Evolutionary conservation across 2,329 filamentous ascomycete genomes (phyloP).

Genomic region (Ophiostoma quercus): DNA sequence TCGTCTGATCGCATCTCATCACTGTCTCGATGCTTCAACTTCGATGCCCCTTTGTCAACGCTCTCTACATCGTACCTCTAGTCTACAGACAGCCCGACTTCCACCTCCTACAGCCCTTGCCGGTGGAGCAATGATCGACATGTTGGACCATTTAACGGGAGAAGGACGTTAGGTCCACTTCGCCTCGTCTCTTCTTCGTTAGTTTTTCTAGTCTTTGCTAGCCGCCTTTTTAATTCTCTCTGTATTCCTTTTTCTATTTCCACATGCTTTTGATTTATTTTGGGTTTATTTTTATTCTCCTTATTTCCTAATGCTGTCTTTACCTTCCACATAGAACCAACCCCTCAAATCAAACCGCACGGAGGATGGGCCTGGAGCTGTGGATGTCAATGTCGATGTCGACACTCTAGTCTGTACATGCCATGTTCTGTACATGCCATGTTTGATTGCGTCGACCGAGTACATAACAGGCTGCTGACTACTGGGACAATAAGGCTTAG

Average conservation of each 20-base stretch:
- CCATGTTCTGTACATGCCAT: too few relatives aligned
- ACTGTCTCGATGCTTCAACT: too few relatives aligned
- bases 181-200: conserved; percentile 10
- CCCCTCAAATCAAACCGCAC: not conserved
- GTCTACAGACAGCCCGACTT: too few relatives aligned
- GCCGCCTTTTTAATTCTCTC: not conserved
- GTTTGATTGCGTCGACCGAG: too few relatives aligned
- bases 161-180: conserved; percentile 13
- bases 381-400: too few relatives aligned
- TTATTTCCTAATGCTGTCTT: not conserved
- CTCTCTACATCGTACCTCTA: not conserved
- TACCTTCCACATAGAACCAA: not conserved
- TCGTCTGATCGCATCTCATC: too few relatives aligned
- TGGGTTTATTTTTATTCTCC: not conserved
- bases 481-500: too few relatives aligned
- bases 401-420: too few relatives aligned
- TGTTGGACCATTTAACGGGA: not conserved
- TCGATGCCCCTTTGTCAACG: not conserved
- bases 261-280: not conserved
- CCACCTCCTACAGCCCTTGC: not conserved
- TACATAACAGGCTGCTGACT: too few relatives aligned
- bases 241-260: not conserved
- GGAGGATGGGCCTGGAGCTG: not conserved
- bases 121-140: conserved; percentile 5
- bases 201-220: not conserved